These are phyloP conservation scores for Cyclotella baltica DNA, from an alignment of 108 stramenopile genomes.

Conservation along the genomic window DNA sequence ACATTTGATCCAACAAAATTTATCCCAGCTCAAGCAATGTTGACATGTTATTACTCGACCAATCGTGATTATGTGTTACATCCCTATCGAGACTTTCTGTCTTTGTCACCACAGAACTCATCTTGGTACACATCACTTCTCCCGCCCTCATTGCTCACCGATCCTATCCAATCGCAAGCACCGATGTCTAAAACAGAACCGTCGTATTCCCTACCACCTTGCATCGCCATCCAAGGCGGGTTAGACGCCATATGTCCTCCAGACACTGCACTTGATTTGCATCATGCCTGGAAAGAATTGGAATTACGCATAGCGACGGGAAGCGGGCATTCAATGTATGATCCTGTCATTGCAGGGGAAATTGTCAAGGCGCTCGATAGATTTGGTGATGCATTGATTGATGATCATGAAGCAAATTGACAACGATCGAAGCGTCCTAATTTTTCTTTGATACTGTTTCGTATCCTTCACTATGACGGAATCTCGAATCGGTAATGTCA, in stretches of 20 bases:
- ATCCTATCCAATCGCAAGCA: neutral
- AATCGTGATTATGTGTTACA: constrained; percentile 58
- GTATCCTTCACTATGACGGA: constrained; percentile 4
- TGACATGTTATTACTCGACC: constrained; percentile 79
- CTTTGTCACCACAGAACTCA: constrained; percentile 16
- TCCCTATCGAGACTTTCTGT: constrained; percentile 39
- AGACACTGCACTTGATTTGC: constrained; percentile 76
- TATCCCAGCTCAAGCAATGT: constrained; percentile 80
- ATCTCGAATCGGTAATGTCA: constrained; percentile 17
- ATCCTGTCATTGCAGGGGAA: constrained; percentile 68
- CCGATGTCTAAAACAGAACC: neutral
- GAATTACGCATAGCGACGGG: constrained; percentile 70
- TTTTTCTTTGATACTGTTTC: constrained; percentile 1
- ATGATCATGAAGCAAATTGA: neutral
- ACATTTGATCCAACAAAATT: constrained; percentile 38
- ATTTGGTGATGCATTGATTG: constrained; percentile 43
- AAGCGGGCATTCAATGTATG: constrained; percentile 86
- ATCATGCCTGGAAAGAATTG: constrained; percentile 58
- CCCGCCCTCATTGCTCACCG: constrained; percentile 11
- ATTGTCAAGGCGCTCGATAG: constrained; percentile 73
- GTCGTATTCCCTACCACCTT: constrained; percentile 46
- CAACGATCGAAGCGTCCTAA: neutral
- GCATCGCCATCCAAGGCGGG: constrained; percentile 80
- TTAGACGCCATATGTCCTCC: constrained; percentile 78
- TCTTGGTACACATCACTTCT: constrained; percentile 42